A percentile compares a stretch with the other conserved stretches of the same genome.
Evolutionary conservation across 345 rosid species (phyloP).

Genomic region (Conringia planisiliqua): DNA sequence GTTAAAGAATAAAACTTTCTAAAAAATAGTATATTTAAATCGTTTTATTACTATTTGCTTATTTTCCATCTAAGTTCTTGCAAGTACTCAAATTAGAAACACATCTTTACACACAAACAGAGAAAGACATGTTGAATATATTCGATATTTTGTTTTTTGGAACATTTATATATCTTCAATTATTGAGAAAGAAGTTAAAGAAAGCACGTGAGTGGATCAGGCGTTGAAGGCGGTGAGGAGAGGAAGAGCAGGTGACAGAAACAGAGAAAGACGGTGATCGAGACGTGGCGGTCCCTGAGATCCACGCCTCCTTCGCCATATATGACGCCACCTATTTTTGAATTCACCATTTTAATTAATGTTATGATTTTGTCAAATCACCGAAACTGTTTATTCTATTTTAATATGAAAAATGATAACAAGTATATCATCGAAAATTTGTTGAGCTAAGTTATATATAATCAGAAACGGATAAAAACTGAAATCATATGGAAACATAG

Average conservation of each 20-base stretch:
- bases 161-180: too few species aligned
- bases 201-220: background rate
- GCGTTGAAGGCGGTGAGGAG: conserved; percentile 1
- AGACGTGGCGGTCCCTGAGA: background rate
- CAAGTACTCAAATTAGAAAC: background rate
- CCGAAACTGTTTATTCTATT: too few species aligned
- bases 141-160: too few species aligned
- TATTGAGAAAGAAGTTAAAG: background rate
- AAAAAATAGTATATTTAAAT: background rate
- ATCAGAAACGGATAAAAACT: too few species aligned
- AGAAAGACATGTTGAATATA: background rate
- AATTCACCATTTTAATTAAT: background rate
- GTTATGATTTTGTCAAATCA: too few species aligned
- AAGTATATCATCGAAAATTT: too few species aligned
- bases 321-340: background rate
- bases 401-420: too few species aligned
- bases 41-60: background rate
- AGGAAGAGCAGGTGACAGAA: background rate
- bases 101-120: background rate
- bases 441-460: too few species aligned
- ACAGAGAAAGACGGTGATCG: conserved; percentile 12
- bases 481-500: too few species aligned
- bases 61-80: background rate
- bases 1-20: too few species aligned
- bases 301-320: conserved; percentile 2